Conservation (phyloP, 208 protist genomes). For the Leishmania gerbilli region DNA sequence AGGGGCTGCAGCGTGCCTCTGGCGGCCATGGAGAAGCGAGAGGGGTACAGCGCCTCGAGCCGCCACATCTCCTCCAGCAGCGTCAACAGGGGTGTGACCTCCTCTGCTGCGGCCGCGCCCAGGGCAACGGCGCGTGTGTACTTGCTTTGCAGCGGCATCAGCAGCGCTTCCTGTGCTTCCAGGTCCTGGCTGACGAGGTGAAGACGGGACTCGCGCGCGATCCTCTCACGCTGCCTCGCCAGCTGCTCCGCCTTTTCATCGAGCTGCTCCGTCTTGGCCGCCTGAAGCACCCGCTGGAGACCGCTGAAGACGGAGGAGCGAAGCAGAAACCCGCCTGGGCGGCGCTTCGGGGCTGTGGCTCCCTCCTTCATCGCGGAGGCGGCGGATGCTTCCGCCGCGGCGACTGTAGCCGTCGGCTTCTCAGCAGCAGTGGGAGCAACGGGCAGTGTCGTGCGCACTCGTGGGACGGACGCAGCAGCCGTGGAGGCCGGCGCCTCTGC, state of each 20-base stretch:
- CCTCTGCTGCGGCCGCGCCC: conserved; percentile 25
- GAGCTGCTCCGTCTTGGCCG: conserved; percentile 56
- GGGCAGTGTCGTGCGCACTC: not conserved
- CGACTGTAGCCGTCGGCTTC: not conserved
- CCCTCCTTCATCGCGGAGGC: conserved; percentile 17
- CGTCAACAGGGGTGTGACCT: conserved; percentile 31
- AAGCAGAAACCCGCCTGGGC: conserved; percentile 28
- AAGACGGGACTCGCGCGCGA: conserved; percentile 61
- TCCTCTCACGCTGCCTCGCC: conserved; percentile 54
- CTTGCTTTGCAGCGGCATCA: conserved; percentile 55
- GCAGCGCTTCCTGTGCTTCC: conserved; percentile 45
- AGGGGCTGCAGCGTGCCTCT: conserved; percentile 22
- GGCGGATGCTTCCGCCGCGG: not conserved
- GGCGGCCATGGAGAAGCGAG: conserved; percentile 66
- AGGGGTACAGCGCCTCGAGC: conserved; percentile 66
- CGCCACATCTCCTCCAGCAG: conserved; percentile 63
- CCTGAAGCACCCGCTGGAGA: conserved; percentile 62
- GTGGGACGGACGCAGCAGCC: not conserved
- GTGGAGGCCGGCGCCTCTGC: not conserved
- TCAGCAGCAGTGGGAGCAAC: not conserved
- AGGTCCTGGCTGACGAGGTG: conserved; percentile 62
- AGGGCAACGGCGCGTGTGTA: conserved; percentile 38
- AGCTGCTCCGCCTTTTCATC: conserved; percentile 45
- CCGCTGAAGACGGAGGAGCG: conserved; percentile 68
- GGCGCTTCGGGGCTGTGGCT: conserved; percentile 18